Evolutionary conservation across 371 early-diverging fungal genomes (phyloP), one percentile per base, ranked within the genome.

Genomic region (Rhizopus arrhizus): DNA sequence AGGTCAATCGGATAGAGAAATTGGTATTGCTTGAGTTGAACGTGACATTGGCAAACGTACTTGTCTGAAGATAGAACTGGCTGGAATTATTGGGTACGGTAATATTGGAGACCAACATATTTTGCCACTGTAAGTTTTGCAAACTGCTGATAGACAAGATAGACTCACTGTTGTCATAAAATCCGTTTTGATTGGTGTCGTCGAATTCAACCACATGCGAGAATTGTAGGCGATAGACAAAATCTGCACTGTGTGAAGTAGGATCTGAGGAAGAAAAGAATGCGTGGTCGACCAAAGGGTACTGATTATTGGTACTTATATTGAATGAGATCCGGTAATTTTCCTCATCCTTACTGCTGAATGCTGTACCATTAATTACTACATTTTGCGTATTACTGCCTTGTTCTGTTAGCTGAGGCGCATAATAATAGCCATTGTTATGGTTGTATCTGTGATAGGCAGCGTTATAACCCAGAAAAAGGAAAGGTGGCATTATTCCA

Each of bases 401-500:
- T 40, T 57, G 56, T n/a, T 64, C 47, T 10, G 58, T 64, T 3
- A 77, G n/a, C 34, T 58, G 55, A 16, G 81, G 81, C n/a, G 78
- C 81, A 56, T 78, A 81, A 54, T 77, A 81, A 16, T 74, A 72
- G 0, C 81, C 81, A 10, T 40, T 57, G 33, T 77, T 15, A n/a
- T 36, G 41, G 43, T 78, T 75, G 65, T 73, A 81, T 13, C 81
- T 72, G 47, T 72, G 68, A 47, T 81, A 81, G 6, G 61, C 60
- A 9, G 60, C 34, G 32, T 73, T 58, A 28, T 74, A 76, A 0
- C 81, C 81, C 10, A 56, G 42, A 42, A 68, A 81, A 5, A 69
- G 47, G 32, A 66, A 70, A 6, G 74, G 59, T 35, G 81, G 81
- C 32, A 70, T 45, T 15, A 77, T 64, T 16, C 61, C 55, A 69